Conservation (phyloP, 345 rosid genomes). For the Linum trigynum region DNA sequence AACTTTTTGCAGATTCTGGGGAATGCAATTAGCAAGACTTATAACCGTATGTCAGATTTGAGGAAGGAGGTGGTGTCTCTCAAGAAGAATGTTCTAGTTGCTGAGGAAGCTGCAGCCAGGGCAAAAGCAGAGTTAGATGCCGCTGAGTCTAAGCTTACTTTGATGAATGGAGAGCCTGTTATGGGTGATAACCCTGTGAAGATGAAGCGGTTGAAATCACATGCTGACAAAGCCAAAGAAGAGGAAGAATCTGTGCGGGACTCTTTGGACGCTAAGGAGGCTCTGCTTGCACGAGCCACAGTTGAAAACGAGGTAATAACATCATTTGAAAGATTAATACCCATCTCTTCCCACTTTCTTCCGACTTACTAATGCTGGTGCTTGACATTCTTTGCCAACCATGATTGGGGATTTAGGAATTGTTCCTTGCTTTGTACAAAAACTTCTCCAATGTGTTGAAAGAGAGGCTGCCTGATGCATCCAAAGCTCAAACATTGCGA, state of each 20-base stretch:
- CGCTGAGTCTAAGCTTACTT: constrained; percentile 71
- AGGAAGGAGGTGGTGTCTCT: constrained; percentile 77
- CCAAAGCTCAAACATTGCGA: constrained; percentile 45
- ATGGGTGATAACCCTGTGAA: constrained; percentile 80
- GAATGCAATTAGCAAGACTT: constrained; percentile 88
- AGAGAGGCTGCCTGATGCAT: constrained; percentile 73
- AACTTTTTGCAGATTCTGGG: constrained; percentile 54
- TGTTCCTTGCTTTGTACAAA: constrained; percentile 54
- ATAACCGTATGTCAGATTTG: constrained; percentile 77
- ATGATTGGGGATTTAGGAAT: constrained; percentile 34
- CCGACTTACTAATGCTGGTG: background rate
- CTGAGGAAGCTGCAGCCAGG: constrained; percentile 65
- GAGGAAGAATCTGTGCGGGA: constrained; percentile 54
- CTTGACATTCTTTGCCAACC: constrained; percentile 2
- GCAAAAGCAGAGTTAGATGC: constrained; percentile 65
- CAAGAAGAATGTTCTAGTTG: constrained; percentile 44
- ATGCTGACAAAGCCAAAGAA: constrained; percentile 57
- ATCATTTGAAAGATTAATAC: background rate
- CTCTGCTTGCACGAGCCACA: constrained; percentile 74
- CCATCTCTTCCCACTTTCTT: background rate
- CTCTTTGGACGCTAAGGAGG: constrained; percentile 74
- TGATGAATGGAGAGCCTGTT: constrained; percentile 85
- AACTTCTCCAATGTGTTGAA: constrained; percentile 59
- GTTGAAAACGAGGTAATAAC: constrained; percentile 79
- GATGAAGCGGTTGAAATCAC: constrained; percentile 64